These are phyloP conservation scores for Tuber brumale DNA, from an alignment of 495 filamentous ascomycete genomes.

Conservation along the genomic window DNA sequence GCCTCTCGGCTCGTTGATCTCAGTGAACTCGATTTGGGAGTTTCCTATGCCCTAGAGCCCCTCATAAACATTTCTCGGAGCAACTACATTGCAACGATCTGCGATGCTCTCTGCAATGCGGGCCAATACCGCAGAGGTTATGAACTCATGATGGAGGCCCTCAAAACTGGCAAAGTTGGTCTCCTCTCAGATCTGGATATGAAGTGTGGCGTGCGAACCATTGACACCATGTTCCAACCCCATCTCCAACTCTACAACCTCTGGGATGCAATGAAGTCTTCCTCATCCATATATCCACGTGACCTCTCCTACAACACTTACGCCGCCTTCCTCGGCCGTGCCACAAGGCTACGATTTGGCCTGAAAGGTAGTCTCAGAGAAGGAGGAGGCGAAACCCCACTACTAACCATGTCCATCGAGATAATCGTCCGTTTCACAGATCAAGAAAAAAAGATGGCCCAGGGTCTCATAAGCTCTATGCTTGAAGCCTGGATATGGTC, in stretches of 20 bases:
- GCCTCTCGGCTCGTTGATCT: slow-evolving; percentile 22
- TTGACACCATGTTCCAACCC: slow-evolving; percentile 6
- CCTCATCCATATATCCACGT: slow-evolving; percentile 18
- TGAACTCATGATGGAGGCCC: slow-evolving; percentile 15
- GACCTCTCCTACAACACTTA: slow-evolving; percentile 28
- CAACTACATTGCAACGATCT: slow-evolving; percentile 20
- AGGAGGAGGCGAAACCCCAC: slow-evolving; percentile 19
- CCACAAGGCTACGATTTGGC: slow-evolving; percentile 22
- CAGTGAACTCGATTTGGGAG: slow-evolving; percentile 8
- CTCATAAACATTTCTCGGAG: slow-evolving; percentile 15
- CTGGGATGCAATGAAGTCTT: slow-evolving; percentile 27
- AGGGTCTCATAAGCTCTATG: slow-evolving; percentile 16
- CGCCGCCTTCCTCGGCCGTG: slow-evolving; percentile 27
- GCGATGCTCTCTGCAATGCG: slow-evolving; percentile 13
- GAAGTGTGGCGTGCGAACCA: slow-evolving; percentile 15
- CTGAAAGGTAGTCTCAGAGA: not conserved
- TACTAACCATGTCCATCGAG: slow-evolving; percentile 32
- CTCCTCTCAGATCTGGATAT: slow-evolving; percentile 27
- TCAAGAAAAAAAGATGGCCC: slow-evolving; percentile 10
- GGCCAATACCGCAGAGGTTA: slow-evolving; percentile 13
- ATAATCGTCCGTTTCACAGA: slow-evolving; percentile 25
- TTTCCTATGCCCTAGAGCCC: slow-evolving; percentile 21
- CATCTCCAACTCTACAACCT: slow-evolving; percentile 17
- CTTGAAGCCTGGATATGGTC: slow-evolving; percentile 33
- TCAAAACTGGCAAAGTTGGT: slow-evolving; percentile 15